phyloP scores from a whole-genome alignment of 2,329 filamentous ascomycete species.

The Alternaria brassicicola region DNA sequence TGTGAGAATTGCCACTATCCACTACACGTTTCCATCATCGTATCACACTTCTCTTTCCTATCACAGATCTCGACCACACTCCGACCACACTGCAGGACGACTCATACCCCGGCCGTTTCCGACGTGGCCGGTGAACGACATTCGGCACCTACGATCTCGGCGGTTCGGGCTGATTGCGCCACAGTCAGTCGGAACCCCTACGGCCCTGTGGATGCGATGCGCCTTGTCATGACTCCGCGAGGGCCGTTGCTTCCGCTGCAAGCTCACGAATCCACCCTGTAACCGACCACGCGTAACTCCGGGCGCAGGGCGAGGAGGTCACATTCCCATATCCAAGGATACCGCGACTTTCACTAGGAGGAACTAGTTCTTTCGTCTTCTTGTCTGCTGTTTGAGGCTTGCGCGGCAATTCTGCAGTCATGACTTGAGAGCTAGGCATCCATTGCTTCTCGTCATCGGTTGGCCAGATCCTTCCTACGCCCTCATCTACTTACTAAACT shows the following conservation, averaged over 20 bases:
- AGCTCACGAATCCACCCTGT: slow-evolving; percentile 1
- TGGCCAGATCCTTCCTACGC: not conserved
- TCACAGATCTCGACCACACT: slow-evolving; percentile 6
- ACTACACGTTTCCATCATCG: slow-evolving; percentile 6
- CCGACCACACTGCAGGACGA: slow-evolving; percentile 12
- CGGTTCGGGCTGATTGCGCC: slow-evolving; percentile 7
- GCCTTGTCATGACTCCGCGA: slow-evolving; percentile 5
- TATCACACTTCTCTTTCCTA: slow-evolving; percentile 6
- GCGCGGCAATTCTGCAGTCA: slow-evolving; percentile 5
- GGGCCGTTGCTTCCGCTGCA: slow-evolving; percentile 14
- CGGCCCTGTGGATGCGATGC: not conserved
- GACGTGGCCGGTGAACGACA: slow-evolving; percentile 15
- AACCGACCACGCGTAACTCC: slow-evolving; percentile 10
- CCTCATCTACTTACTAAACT: not conserved
- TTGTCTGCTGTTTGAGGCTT: not conserved
- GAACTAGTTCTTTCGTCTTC: slow-evolving; percentile 1
- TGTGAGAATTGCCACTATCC: slow-evolving; percentile 36
- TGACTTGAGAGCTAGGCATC: slow-evolving; percentile 14
- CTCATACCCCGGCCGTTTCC: slow-evolving; percentile 16
- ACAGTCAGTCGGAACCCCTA: slow-evolving; percentile 2
- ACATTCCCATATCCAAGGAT: slow-evolving; percentile 2
- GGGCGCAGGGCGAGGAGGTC: slow-evolving; percentile 5
- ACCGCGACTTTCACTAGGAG: slow-evolving; percentile 3
- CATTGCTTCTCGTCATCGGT: slow-evolving; percentile 5
- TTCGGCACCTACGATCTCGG: slow-evolving; percentile 19